Base-by-base conservation (phyloP, 192 early-diverging fungal genomes). In the Rhizoclosmatium sp. region DNA sequence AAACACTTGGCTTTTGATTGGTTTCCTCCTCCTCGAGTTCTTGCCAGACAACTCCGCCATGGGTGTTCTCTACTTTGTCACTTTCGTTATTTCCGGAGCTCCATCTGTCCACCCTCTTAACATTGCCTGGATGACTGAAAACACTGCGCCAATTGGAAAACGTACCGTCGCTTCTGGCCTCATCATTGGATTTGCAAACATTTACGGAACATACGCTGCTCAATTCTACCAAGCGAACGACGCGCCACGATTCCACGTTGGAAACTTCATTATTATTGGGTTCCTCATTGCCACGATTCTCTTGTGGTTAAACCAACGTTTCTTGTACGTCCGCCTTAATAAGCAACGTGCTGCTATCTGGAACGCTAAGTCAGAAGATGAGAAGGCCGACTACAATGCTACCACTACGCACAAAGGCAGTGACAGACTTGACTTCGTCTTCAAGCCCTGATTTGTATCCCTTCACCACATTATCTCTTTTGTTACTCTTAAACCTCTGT, bases 401-500 rank as follows among this genome's bases (percentile, higher is more conserved):
- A 91, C 84, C 16, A 91, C 90, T 1, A 86, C 59, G 1, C 80
- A 90, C 49, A n/a, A 75, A 39, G 90, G 90, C 1, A 88, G 83
- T 54, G 77, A 86, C 59, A 81, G 90, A n/a, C 74, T 91, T 7
- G 90, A 91, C 73, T 90, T 86, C 48, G 31, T 59, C 9, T 82
- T 82, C 48, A 65, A 47, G 16, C 45, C 66, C 2, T 77, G 49
- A 68, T 62, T 56, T 31, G 31, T 31, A 31, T 31, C 31, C 31
- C 31, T 31, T 31, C 31, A 31, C 31, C 31, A 0, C 31, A 31
- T 31, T 31, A 31, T 31, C 31, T 31, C 31, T 31, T 31, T 31
- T 31, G 31, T 31, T 31, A 31, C 31, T 31, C 31, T 31, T 31
- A 31, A 31, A 31, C 31, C 31, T 31, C 31, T 31, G 31, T 31